phyloP scores from a whole-genome alignment of 352 stramenopile genomes.

The Elongisporangium senticosum region DNA sequence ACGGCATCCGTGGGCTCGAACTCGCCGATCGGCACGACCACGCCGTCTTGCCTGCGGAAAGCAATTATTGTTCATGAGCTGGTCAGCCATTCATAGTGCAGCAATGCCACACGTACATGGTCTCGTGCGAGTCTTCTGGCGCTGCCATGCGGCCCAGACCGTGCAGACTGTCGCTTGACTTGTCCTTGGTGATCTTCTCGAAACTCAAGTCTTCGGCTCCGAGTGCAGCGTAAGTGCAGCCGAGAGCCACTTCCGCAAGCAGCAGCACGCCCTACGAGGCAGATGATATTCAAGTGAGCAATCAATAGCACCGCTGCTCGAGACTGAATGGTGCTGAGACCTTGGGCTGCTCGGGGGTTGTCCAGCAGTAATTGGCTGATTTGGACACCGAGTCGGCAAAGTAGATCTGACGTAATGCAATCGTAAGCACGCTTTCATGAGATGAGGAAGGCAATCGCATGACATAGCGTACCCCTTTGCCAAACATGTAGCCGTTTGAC shows the following conservation, averaged over 20 bases:
- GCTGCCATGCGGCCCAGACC: conserved; percentile 55
- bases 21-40: conserved; percentile 50
- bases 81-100: neutral
- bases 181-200: conserved; percentile 20
- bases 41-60: conserved; percentile 31
- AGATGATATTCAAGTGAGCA: conserved; percentile 1
- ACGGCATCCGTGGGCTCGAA: conserved; percentile 38
- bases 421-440: conserved; percentile 3
- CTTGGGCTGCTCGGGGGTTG: conserved; percentile 48
- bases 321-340: conserved; percentile 2
- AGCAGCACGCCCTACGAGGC: conserved; percentile 41
- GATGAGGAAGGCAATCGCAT: neutral
- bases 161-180: conserved; percentile 37
- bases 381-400: conserved; percentile 84
- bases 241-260: conserved; percentile 59
- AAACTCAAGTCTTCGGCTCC: conserved; percentile 55
- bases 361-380: conserved; percentile 80
- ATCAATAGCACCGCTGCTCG: neutral
- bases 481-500: conserved; percentile 78
- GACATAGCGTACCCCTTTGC: conserved; percentile 62
- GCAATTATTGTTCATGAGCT: neutral
- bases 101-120: conserved; percentile 19
- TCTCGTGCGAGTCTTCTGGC: conserved; percentile 32
- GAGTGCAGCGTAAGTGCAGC: conserved; percentile 33
- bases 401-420: conserved; percentile 50